Evolutionary conservation across 768 basidiomycete species (phyloP).

Genomic region (Rossbeevera mucosa): DNA sequence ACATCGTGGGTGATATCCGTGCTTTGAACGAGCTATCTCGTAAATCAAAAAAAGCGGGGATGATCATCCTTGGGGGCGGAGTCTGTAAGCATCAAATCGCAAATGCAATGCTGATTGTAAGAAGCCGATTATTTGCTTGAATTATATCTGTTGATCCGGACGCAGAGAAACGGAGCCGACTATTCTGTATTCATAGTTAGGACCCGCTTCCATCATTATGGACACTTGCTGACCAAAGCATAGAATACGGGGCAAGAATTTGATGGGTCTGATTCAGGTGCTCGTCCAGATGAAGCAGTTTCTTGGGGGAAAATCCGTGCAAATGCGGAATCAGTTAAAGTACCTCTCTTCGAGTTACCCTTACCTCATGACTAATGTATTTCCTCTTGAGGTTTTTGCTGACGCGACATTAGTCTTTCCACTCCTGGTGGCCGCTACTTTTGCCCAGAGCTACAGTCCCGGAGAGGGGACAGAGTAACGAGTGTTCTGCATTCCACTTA

Average conservation of each 20-base stretch:
- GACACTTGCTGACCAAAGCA: not conserved
- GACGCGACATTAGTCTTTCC: conserved; percentile 97
- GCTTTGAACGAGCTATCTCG: conserved; percentile 85
- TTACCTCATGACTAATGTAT: conserved; percentile 5
- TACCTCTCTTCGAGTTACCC: conserved; percentile 21
- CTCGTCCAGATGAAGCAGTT: conserved; percentile 94
- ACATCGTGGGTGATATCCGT: conserved; percentile 94
- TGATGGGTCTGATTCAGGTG: conserved; percentile 96
- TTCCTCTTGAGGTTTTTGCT: conserved; percentile 61
- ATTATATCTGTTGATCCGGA: conserved; percentile 2
- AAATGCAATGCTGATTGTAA: conserved; percentile 98
- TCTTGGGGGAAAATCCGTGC: conserved; percentile 98
- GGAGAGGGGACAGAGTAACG: not conserved
- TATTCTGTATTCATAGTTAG: conserved; percentile 92
- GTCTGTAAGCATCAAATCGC: conserved; percentile 99
- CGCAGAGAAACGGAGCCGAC: conserved; percentile 93
- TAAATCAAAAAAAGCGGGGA: conserved; percentile 88
- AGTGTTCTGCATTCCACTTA: not conserved
- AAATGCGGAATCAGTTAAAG: conserved; percentile 79
- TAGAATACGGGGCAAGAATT: conserved; percentile 99
- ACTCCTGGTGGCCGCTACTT: conserved; percentile 91
- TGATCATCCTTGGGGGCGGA: conserved; percentile 97
- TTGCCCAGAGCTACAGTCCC: conserved; percentile 47
- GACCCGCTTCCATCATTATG: not conserved
- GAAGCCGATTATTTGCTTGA: conserved; percentile 15